A percentile compares a stretch with the other conserved stretches of the same genome.
Evolutionary conservation across 345 rosid species (phyloP).

Genomic region (Erodium maritimum): DNA sequence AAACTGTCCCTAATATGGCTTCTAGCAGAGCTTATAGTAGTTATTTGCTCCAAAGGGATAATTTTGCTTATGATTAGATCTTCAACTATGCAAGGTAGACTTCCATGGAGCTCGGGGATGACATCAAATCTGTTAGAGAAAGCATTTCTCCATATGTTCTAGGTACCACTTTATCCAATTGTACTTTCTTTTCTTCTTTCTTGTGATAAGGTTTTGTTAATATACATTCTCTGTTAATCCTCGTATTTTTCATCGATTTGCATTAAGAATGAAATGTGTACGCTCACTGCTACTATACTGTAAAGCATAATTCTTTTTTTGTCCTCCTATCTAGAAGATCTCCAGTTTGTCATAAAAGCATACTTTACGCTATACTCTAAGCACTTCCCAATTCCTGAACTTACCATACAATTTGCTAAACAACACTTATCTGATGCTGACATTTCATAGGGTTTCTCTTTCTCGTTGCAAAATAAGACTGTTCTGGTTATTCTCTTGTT

Average conservation of each 20-base stretch:
- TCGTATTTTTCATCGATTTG: too few relatives aligned
- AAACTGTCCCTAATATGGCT: slow-evolving; percentile 6
- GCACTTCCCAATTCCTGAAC: too few relatives aligned
- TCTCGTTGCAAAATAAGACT: not conserved
- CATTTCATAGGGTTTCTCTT: too few relatives aligned
- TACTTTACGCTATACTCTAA: too few relatives aligned
- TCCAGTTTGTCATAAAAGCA: too few relatives aligned
- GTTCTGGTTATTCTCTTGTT: not conserved
- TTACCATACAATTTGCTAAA: too few relatives aligned
- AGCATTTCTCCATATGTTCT: not conserved
- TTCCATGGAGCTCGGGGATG: not conserved
- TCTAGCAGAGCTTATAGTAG: not conserved
- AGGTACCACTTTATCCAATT: not conserved
- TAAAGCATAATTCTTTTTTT: not conserved
- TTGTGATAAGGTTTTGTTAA: not conserved
- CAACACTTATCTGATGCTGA: not conserved
- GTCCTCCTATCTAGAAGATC: not conserved
- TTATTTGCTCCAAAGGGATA: slow-evolving; percentile 5
- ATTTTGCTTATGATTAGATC: not conserved
- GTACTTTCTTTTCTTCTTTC: not conserved
- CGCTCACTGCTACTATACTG: not conserved
- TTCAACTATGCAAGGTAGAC: not conserved
- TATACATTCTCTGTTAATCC: not conserved
- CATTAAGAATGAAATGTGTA: not conserved
- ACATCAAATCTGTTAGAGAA: not conserved